These are phyloP conservation scores for Exophiala dermatitidis DNA, from an alignment of 2,329 filamentous ascomycete species.

Conservation along the genomic window DNA sequence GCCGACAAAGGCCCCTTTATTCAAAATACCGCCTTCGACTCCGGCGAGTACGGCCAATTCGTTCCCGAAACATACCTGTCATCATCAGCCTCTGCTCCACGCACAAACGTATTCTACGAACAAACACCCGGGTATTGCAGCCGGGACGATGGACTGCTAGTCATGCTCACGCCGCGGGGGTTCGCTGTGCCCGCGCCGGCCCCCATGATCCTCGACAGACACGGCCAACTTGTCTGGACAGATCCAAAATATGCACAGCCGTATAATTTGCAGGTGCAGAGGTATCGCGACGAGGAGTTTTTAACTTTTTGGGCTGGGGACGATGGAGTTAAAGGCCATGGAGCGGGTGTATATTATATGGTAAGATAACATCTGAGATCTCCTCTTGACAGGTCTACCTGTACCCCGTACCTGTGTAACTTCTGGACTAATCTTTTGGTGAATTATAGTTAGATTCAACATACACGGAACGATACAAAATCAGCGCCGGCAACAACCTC, in stretches of 20 bases:
- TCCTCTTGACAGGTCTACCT: neutral
- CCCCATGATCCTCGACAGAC: slow-evolving; percentile 29
- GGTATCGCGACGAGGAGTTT: slow-evolving; percentile 38
- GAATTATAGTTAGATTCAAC: slow-evolving; percentile 6
- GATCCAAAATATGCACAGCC: slow-evolving; percentile 25
- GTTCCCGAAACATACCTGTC: slow-evolving; percentile 1
- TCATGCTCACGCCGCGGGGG: slow-evolving; percentile 1
- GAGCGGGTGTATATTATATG: slow-evolving; percentile 42
- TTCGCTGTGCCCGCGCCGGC: slow-evolving; percentile 18
- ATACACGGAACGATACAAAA: slow-evolving; percentile 1
- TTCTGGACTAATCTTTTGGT: neutral
- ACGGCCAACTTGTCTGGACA: slow-evolving; percentile 29
- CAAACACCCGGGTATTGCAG: neutral
- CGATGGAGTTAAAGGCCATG: slow-evolving; percentile 40
- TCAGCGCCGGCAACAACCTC: neutral
- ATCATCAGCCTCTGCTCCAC: neutral
- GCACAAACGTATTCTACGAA: neutral
- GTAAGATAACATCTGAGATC: neutral
- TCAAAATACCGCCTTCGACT: neutral
- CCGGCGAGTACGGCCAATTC: slow-evolving; percentile 2
- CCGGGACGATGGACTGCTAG: slow-evolving; percentile 1
- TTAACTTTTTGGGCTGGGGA: slow-evolving; percentile 46
- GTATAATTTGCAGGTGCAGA: slow-evolving; percentile 39
- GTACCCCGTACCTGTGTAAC: neutral
- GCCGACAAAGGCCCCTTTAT: slow-evolving; percentile 1